phyloP scores from a whole-genome alignment of 2,329 filamentous ascomycete genomes.

The Neofusicoccum laricinum region DNA sequence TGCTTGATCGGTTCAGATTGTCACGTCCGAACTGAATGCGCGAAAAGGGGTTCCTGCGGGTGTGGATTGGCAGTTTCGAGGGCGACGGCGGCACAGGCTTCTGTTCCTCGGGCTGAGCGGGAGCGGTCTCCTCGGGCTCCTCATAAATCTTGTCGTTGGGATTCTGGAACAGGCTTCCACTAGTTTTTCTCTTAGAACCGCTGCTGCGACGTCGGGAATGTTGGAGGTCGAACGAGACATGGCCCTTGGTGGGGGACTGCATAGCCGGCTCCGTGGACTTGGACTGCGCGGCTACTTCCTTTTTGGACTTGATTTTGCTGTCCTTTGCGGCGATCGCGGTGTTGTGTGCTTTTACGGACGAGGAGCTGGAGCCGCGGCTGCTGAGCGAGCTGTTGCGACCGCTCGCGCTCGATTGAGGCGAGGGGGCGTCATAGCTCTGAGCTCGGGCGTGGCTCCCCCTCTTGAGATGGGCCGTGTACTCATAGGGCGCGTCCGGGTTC shows the following conservation, averaged over 20 bases:
- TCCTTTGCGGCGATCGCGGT: background rate
- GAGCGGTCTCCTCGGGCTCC: conserved; percentile 61
- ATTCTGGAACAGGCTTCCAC: conserved; percentile 65
- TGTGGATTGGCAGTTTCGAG: conserved; percentile 19
- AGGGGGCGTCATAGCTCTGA: conserved; percentile 34
- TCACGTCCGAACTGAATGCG: conserved; percentile 56
- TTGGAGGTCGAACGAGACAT: conserved; percentile 7
- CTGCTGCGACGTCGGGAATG: conserved; percentile 53
- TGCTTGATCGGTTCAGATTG: conserved; percentile 42
- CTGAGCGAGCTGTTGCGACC: conserved; percentile 13
- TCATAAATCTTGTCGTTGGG: conserved; percentile 84
- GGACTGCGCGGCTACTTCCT: background rate
- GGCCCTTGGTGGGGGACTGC: conserved; percentile 2
- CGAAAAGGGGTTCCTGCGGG: conserved; percentile 65
- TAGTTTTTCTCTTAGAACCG: conserved; percentile 67
- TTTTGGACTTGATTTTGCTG: conserved; percentile 3
- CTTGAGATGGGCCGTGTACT: conserved; percentile 65
- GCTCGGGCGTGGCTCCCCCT: conserved; percentile 67
- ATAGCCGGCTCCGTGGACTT: background rate
- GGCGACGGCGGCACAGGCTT: conserved; percentile 21
- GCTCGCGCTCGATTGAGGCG: conserved; percentile 13
- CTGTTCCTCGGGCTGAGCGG: conserved; percentile 23
- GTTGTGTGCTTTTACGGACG: conserved; percentile 15
- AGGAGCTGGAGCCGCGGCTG: conserved; percentile 28
- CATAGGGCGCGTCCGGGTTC: conserved; percentile 45